phyloP scores from a whole-genome alignment of 1,284 basidiomycete genomes.

The Tylopilus sp. region DNA sequence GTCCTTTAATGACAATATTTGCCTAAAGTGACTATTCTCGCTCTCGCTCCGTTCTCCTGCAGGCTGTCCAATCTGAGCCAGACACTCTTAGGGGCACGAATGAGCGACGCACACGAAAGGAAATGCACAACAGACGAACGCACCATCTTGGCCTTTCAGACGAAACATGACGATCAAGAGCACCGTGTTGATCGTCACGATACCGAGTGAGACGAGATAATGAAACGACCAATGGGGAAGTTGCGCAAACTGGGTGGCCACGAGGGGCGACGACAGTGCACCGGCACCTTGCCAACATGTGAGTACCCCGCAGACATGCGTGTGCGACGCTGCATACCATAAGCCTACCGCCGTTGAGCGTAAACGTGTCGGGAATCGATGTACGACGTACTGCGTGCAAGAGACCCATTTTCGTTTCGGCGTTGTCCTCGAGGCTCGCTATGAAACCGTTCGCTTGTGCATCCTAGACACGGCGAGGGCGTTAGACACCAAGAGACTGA shows the following conservation, averaged over 20 bases:
- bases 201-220: slow-evolving; percentile 68
- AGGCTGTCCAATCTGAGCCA: slow-evolving; percentile 44
- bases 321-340: slow-evolving; percentile 31
- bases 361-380: neutral
- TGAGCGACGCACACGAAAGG: neutral
- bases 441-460: slow-evolving; percentile 47
- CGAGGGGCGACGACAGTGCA: slow-evolving; percentile 68
- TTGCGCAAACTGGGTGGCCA: slow-evolving; percentile 71
- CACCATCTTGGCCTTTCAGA: slow-evolving; percentile 66
- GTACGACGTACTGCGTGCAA: slow-evolving; percentile 36
- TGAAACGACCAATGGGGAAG: slow-evolving; percentile 69
- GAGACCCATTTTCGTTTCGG: slow-evolving; percentile 44
- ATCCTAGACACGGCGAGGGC: slow-evolving; percentile 24
- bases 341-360: slow-evolving; percentile 40
- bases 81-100: slow-evolving; percentile 33
- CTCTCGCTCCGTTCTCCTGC: slow-evolving; percentile 31
- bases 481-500: neutral
- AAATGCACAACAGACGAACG: neutral
- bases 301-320: neutral
- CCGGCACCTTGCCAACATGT: slow-evolving; percentile 59
- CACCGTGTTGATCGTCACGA: slow-evolving; percentile 60
- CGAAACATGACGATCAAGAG: slow-evolving; percentile 63
- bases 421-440: slow-evolving; percentile 39
- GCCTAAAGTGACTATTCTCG: slow-evolving; percentile 56
- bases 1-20: slow-evolving; percentile 58